A percentile compares a stretch with the other conserved stretches of the same genome.
phyloP scores from a whole-genome alignment of 169 alveolate genomes.

The Amoebophrya sp. region DNA sequence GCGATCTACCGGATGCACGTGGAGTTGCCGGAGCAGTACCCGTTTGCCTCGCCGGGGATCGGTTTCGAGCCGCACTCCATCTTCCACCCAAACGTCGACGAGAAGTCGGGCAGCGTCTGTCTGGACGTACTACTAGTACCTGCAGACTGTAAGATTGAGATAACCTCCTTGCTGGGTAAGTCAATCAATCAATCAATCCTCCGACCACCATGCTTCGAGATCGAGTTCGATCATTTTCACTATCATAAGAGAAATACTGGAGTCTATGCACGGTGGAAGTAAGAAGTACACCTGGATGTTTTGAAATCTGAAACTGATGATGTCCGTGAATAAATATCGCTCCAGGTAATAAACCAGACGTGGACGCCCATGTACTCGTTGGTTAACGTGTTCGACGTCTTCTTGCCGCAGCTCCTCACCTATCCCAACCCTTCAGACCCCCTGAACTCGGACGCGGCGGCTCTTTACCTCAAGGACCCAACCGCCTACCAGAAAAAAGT shows the following conservation, averaged over 20 bases:
- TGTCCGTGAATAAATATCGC: no score
- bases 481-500: slow-evolving; percentile 76
- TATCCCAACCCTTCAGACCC: slow-evolving; percentile 95
- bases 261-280: no score
- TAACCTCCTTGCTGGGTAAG: no score
- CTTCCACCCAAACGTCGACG: slow-evolving; percentile 90
- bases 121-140: slow-evolving; percentile 88
- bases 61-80: slow-evolving; percentile 79
- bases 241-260: no score
- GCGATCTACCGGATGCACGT: slow-evolving; percentile 55
- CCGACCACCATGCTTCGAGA: no score
- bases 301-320: no score
- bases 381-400: slow-evolving; percentile 84
- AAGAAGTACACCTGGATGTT: no score
- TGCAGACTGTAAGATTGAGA: no score
- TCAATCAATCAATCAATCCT: no score
- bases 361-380: slow-evolving; percentile 92
- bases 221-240: no score
- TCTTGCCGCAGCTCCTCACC: slow-evolving; percentile 83
- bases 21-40: slow-evolving; percentile 89
- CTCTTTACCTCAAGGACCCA: slow-evolving; percentile 65
- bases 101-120: slow-evolving; percentile 91
- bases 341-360: slow-evolving; percentile 75
- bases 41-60: slow-evolving; percentile 90
- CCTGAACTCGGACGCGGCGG: slow-evolving; percentile 91